phyloP scores from a whole-genome alignment of 768 basidiomycete species.

The Hemileccinum impolitum region DNA sequence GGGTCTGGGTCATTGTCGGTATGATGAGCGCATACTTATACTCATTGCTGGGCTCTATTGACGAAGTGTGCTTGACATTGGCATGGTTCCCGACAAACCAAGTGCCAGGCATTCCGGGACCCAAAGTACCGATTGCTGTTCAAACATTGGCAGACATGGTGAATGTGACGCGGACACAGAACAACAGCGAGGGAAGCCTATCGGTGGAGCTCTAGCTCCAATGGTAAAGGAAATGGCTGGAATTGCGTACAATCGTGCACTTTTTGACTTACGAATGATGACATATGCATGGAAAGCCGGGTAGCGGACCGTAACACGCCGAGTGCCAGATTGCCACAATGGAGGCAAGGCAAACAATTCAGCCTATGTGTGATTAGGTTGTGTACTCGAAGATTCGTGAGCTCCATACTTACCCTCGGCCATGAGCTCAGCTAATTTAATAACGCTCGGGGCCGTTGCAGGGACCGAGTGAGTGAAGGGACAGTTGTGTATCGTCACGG shows the following conservation, averaged over 20 bases:
- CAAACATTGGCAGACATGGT: neutral
- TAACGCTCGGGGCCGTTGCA: neutral
- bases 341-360: neutral
- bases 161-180: neutral
- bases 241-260: neutral
- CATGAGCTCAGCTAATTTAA: neutral
- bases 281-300: neutral
- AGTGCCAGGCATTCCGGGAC: slow-evolving; percentile 9
- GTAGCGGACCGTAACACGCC: neutral
- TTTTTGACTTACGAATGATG: neutral
- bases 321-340: slow-evolving; percentile 5
- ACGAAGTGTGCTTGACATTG: slow-evolving; percentile 9
- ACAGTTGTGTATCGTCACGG: neutral
- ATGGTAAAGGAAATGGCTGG: neutral
- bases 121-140: neutral
- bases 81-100: slow-evolving; percentile 17
- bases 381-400: neutral
- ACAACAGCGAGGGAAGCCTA: neutral
- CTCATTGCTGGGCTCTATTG: slow-evolving; percentile 1
- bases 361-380: neutral
- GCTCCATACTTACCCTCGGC: neutral
- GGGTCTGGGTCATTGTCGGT: neutral
- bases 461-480: neutral
- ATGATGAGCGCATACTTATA: slow-evolving; percentile 10
- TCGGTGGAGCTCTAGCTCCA: slow-evolving; percentile 1